Percentiles rank a stretch among this genome's conserved stretches.
Conservation (phyloP, 257 asterid species). For the Lycium ferocissimum region DNA sequence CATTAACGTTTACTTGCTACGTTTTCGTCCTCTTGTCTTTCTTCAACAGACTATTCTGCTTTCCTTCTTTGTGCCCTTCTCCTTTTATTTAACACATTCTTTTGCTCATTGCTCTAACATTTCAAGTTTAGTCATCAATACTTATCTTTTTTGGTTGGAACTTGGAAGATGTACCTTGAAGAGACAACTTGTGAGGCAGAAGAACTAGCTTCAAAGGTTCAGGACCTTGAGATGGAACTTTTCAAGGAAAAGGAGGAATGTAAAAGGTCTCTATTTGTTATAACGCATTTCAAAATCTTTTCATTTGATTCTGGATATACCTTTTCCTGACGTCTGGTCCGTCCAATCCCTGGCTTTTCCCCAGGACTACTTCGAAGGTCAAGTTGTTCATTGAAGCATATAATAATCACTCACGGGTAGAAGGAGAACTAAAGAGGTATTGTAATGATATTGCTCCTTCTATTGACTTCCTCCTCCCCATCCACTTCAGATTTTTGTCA, state of each 20-base stretch:
- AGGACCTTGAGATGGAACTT: conserved; percentile 78
- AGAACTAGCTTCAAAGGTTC: conserved; percentile 50
- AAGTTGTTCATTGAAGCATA: conserved; percentile 83
- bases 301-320: conserved; percentile 27
- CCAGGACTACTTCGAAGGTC: conserved; percentile 63
- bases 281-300: background rate
- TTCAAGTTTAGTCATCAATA: conserved; percentile 19
- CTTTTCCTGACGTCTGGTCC: conserved; percentile 5
- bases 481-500: conserved; percentile 12
- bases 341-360: conserved; percentile 33
- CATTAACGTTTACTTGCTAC: background rate
- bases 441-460: conserved; percentile 25
- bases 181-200: conserved; percentile 67
- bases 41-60: background rate
- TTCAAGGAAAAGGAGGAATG: conserved; percentile 76
- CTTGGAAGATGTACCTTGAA: conserved; percentile 65
- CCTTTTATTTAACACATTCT: background rate
- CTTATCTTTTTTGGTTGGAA: conserved; percentile 34
- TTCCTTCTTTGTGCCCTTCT: background rate
- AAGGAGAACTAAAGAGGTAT: conserved; percentile 89
- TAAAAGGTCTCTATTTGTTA: conserved; percentile 54
- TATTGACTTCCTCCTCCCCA: conserved; percentile 7
- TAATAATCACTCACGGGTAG: conserved; percentile 63
- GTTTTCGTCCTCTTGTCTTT: background rate
- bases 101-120: conserved; percentile 3